These are phyloP conservation scores for Rutstroemia sydowiana DNA, from an alignment of 2,329 filamentous ascomycete species.

Conservation along the genomic window DNA sequence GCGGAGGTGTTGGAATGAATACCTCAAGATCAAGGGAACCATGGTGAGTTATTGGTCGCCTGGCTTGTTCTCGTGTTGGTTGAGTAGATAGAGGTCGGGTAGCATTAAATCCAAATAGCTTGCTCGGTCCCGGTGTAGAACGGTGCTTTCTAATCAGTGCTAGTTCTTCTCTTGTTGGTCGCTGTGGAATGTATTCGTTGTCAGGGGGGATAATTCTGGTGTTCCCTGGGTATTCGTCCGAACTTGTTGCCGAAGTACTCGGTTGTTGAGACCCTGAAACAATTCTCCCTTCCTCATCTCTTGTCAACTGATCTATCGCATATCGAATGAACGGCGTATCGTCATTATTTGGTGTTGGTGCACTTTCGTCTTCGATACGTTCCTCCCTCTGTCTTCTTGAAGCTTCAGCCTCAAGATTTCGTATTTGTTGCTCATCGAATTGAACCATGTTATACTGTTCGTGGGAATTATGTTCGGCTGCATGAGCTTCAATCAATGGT, in stretches of 20 bases:
- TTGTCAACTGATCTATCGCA: slow-evolving; percentile 79
- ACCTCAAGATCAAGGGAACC: slow-evolving; percentile 30
- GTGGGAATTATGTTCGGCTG: not conserved
- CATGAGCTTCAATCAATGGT: not conserved
- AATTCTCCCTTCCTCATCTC: slow-evolving; percentile 50
- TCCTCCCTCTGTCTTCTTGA: slow-evolving; percentile 15
- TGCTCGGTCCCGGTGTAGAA: slow-evolving; percentile 27
- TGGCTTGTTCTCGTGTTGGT: not conserved
- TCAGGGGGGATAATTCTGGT: slow-evolving; percentile 41
- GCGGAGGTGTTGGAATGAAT: slow-evolving; percentile 40
- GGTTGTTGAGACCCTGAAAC: slow-evolving; percentile 31
- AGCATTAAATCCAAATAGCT: slow-evolving; percentile 26
- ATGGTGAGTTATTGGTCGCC: not conserved
- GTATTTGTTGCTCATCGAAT: slow-evolving; percentile 27
- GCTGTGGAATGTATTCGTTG: slow-evolving; percentile 28
- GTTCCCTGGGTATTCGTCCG: slow-evolving; percentile 41
- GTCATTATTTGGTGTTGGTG: slow-evolving; percentile 54
- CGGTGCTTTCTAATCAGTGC: slow-evolving; percentile 31
- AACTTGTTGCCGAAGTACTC: slow-evolving; percentile 34
- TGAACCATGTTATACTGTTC: slow-evolving; percentile 15
- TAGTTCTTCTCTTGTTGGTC: slow-evolving; percentile 22
- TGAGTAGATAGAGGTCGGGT: slow-evolving; percentile 23
- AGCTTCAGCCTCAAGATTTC: slow-evolving; percentile 18
- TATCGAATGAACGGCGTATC: slow-evolving; percentile 85
- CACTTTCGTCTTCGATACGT: slow-evolving; percentile 11